phyloP scores from a whole-genome alignment of 495 filamentous ascomycete species.

The Thermochaetoides thermophila region DNA sequence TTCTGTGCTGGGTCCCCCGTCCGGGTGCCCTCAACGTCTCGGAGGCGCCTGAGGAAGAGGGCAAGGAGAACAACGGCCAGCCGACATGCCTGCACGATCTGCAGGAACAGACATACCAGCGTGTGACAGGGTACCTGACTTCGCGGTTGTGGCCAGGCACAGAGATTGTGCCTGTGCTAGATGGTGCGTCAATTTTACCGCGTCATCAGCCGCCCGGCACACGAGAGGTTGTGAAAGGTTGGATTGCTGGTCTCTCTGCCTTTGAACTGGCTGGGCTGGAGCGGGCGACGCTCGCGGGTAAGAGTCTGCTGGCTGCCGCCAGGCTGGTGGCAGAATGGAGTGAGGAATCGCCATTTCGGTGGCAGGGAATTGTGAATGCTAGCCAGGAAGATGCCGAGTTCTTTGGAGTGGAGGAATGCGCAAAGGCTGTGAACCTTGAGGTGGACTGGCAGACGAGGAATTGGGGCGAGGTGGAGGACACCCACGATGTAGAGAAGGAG shows the following conservation, averaged over 20 bases:
- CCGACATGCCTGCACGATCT: constrained; percentile 58
- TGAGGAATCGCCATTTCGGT: constrained; percentile 29
- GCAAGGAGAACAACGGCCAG: too few species aligned
- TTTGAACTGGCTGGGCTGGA: constrained; percentile 83
- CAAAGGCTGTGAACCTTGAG: constrained; percentile 64
- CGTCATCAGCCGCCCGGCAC: constrained; percentile 53
- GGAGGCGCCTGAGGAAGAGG: too few species aligned
- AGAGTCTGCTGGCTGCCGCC: constrained; percentile 67
- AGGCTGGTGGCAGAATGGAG: constrained; percentile 82
- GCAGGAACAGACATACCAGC: constrained; percentile 51
- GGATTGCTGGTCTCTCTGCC: constrained; percentile 54
- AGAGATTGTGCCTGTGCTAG: constrained; percentile 59
- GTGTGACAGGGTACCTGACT: constrained; percentile 55
- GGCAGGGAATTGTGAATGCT: constrained; percentile 1
- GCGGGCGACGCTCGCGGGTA: constrained; percentile 65
- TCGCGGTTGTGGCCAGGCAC: constrained; percentile 75
- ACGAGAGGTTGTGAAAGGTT: constrained; percentile 57
- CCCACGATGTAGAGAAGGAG: constrained; percentile 92
- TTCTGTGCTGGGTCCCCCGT: constrained; percentile 79
- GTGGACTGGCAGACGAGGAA: constrained; percentile 77
- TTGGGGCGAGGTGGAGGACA: constrained; percentile 98
- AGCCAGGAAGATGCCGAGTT: constrained; percentile 9
- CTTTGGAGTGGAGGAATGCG: constrained; percentile 59
- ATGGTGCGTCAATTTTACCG: constrained; percentile 57
- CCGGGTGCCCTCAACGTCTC: constrained; percentile 23